Evolutionary conservation across 2,329 filamentous ascomycete genomes (phyloP).

Genomic region (Calcarisporium arbuscula): DNA sequence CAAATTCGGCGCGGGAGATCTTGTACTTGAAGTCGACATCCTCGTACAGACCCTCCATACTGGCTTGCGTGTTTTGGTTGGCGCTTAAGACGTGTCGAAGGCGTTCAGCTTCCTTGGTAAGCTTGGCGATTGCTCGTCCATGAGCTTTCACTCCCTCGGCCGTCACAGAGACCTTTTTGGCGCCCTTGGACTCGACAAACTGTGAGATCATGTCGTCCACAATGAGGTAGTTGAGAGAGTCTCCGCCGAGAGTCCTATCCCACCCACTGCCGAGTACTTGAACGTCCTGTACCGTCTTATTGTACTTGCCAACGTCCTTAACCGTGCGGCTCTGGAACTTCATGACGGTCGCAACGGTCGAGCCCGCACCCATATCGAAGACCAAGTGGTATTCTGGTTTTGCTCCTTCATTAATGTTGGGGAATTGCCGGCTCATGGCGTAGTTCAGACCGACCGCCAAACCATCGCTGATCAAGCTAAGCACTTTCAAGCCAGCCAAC

Average conservation of each 20-base stretch:
- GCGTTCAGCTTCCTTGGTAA: conserved; percentile 89
- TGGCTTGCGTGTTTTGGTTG: conserved; percentile 73
- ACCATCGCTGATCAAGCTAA: conserved; percentile 82
- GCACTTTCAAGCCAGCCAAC: conserved; percentile 78
- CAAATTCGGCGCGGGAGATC: conserved; percentile 72
- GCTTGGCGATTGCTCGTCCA: conserved; percentile 78
- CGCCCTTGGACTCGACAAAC: conserved; percentile 64
- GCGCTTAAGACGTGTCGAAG: conserved; percentile 86
- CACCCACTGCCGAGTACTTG: conserved; percentile 79
- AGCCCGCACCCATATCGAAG: conserved; percentile 97
- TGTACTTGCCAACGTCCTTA: conserved; percentile 87
- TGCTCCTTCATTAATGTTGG: conserved; percentile 71
- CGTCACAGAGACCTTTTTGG: conserved; percentile 58
- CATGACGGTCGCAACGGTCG: conserved; percentile 81
- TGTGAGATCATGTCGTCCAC: conserved; percentile 81
- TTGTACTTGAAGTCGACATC: conserved; percentile 94
- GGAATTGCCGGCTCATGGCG: conserved; percentile 84
- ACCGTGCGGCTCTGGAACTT: conserved; percentile 83
- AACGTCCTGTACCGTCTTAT: conserved; percentile 97
- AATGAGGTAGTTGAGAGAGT: conserved; percentile 81
- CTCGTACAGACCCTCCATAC: conserved; percentile 84
- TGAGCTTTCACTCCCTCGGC: conserved; percentile 61
- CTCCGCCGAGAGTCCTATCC: conserved; percentile 85
- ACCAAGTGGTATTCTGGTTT: conserved; percentile 89
- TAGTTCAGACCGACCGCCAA: conserved; percentile 93